These are phyloP conservation scores for Fusarium haematococcum DNA, from an alignment of 2,329 filamentous ascomycete species.

Conservation along the genomic window DNA sequence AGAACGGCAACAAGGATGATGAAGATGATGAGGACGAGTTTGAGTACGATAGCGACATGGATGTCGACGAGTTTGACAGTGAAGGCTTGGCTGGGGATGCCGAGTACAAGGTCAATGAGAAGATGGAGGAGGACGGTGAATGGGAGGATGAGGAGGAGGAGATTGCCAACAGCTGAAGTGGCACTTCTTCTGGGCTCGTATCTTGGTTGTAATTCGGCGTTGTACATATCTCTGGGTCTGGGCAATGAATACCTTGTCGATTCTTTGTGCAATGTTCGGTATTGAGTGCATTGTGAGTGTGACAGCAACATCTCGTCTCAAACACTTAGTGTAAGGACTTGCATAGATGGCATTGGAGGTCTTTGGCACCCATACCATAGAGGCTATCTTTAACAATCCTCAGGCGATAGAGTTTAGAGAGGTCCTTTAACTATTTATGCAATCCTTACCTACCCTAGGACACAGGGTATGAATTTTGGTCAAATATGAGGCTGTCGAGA, in stretches of 20 bases:
- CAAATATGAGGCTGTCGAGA: background rate
- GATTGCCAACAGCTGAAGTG: constrained; percentile 46
- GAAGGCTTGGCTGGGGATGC: constrained; percentile 63
- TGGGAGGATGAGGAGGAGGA: constrained; percentile 65
- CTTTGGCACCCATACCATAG: too few relatives aligned
- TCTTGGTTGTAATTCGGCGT: constrained; percentile 40
- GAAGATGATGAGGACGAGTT: constrained; percentile 55
- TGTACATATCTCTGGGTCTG: constrained; percentile 37
- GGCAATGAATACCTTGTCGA: constrained; percentile 40
- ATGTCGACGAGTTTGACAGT: constrained; percentile 63
- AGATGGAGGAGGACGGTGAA: constrained; percentile 62
- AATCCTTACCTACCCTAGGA: background rate
- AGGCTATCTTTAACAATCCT: too few relatives aligned
- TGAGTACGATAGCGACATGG: constrained; percentile 59
- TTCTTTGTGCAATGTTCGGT: constrained; percentile 16
- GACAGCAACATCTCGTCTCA: too few relatives aligned
- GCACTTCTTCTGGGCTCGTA: constrained; percentile 9
- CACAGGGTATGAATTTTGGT: background rate
- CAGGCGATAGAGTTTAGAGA: too few relatives aligned
- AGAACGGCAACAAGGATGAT: constrained; percentile 53
- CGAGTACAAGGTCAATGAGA: constrained; percentile 61
- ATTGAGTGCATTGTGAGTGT: background rate
- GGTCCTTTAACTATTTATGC: background rate
- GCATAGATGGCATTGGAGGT: too few relatives aligned
- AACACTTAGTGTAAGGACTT: too few relatives aligned